Evolutionary conservation across 306 rosid genomes (phyloP), one percentile per base, ranked within the genome.

Genomic region (Lathyrus sativus): DNA sequence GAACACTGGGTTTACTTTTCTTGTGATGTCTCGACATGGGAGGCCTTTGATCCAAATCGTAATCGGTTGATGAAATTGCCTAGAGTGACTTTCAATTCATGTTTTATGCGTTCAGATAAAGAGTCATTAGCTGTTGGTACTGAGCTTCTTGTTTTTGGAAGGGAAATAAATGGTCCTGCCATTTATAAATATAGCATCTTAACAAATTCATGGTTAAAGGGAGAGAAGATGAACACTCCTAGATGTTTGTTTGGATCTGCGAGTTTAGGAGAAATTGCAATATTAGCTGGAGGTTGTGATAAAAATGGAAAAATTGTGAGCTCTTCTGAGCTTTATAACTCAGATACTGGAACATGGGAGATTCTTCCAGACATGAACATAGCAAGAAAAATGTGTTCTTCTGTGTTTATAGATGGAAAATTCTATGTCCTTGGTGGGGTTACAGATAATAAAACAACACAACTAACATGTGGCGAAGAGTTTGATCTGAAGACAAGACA

Each of bases 1-100:
- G 97, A 91, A 62, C 82, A 87, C 67, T 91, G 97, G 96, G 75
- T 85, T 72, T 91, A 91, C 80, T 87, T 91, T 71, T 89, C 97
- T 10, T 89, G 95, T 65, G 62, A 57, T 38, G 73, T 82, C 62
- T 74, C 72, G 18, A 82, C 82, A 43, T 91, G 97, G 97, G 84
- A 82, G 42, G 96, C 88, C 33, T 89, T 76, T 53, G 91, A 89
- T 85, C 96, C 97, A 7, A 71, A 41, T 58, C 35, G 65, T 1
- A 39, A 61, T 4, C 86, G 76, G 8, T 85, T 89, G 88, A 84
- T 89, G 87, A 38, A 70, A 11, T 42, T 91, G 67, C 97, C 97
- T 39, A 67, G 7, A 70, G 76, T 91, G 87, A 61, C 74, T 41
- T 70, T 69, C n/a, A 74, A 78, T 43, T 80, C 76, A 11, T 91